Base-by-base conservation (phyloP, 805 yeast species). In the Wickerhamiella sergipiensis region DNA sequence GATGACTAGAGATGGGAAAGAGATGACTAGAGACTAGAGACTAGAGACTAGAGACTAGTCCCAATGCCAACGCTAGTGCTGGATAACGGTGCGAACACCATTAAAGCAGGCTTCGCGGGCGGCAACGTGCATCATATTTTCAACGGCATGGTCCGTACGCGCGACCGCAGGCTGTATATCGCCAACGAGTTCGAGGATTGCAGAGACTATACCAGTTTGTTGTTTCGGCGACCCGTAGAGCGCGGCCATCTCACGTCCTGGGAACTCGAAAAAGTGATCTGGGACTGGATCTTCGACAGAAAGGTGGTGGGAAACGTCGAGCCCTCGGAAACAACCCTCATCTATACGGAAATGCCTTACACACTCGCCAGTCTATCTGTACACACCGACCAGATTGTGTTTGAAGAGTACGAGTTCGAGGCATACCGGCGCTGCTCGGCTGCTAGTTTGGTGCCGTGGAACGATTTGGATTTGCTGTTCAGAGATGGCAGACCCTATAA, bases 371-470 rank as follows among this genome's bases (percentile, higher is more conserved):
- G 80, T 49, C 71, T 90, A 31, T 84, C 94, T 38, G 80, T 80
- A 57, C 84, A 84, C 64, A 83, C 86, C 15, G 97, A 92, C 64
- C 95, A 88, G 67, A 83, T 92, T 0, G 76, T 92, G 0, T 90
- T 94, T 68, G 99, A 92, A 65, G 97, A 92, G 61, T 92, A 82
- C 61, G 95, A 86, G 2, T 84, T 92, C 61, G 73, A 73, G 13
- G 75, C 79, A 31, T 75, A 85, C 53, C 83, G 80, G 55, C 72
- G 95, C 52, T 76, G 85, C 21, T 77, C 84, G 0, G 73, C 70
- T 0, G 62, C 59, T 1, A 54, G 61, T 9, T 51, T 63, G 52
- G 73, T 78, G 2, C 88, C 89, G 1, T 85, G 87, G 80, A 70
- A 73, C 48, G 67, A 68, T 46, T 58, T 65, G 49, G 65, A 62